phyloP scores from a whole-genome alignment of 2,329 filamentous ascomycete genomes.

The Monilinia polystroma region DNA sequence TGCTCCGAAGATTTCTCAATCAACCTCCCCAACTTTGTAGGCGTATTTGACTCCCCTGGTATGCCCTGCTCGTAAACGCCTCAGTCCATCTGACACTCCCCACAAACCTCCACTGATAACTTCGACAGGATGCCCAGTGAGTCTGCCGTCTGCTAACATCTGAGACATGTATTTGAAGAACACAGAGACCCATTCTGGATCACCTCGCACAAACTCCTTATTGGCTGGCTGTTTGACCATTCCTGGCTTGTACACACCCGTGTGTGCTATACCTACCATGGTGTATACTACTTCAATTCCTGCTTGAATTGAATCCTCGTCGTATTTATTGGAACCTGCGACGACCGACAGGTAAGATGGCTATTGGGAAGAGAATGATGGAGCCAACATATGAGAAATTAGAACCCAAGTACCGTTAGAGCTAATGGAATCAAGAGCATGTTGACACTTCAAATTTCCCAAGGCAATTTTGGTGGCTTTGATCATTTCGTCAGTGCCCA shows the following conservation, averaged over 20 bases:
- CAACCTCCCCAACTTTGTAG: constrained; percentile 40
- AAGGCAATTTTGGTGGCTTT: constrained; percentile 24
- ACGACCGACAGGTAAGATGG: constrained; percentile 1
- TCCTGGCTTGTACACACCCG: not conserved
- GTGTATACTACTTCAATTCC: constrained; percentile 8
- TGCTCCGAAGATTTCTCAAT: not conserved
- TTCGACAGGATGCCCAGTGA: constrained; percentile 50
- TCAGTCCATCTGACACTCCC: constrained; percentile 50
- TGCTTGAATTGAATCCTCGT: not conserved
- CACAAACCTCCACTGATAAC: constrained; percentile 49
- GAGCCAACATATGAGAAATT: constrained; percentile 4
- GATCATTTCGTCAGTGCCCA: constrained; percentile 46
- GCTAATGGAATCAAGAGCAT: constrained; percentile 33
- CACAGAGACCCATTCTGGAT: not conserved
- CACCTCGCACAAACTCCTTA: constrained; percentile 5
- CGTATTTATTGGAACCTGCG: constrained; percentile 7
- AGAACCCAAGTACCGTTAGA: constrained; percentile 23
- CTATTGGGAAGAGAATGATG: not conserved
- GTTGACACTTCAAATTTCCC: constrained; percentile 19
- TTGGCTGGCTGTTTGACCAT: constrained; percentile 11
- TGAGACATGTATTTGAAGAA: constrained; percentile 28
- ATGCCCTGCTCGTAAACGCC: constrained; percentile 56
- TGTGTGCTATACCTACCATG: constrained; percentile 15
- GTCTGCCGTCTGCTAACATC: constrained; percentile 49
- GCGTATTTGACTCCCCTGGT: constrained; percentile 64